phyloP scores from a whole-genome alignment of 164 flowering plant species.

The Kingdonia uniflora region DNA sequence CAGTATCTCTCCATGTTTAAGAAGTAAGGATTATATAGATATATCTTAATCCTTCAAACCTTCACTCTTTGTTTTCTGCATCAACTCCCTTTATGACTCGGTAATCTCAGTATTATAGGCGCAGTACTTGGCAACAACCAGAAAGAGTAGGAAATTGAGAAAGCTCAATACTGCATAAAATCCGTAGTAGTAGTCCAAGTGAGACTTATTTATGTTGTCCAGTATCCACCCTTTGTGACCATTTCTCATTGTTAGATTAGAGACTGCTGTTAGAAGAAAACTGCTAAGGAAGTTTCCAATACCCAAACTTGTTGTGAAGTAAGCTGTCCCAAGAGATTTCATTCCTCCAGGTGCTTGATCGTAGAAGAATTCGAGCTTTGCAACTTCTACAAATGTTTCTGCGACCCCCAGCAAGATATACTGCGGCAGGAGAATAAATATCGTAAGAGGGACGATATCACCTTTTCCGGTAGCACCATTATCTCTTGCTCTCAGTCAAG shows the following conservation, averaged over 20 bases:
- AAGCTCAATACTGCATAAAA: conserved; percentile 15
- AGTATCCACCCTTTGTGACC: conserved; percentile 74
- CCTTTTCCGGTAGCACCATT: conserved; percentile 25
- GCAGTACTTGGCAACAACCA: background rate
- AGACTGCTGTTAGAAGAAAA: conserved; percentile 67
- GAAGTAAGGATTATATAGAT: no score
- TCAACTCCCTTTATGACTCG: background rate
- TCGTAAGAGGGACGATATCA: conserved; percentile 65
- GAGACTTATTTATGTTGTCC: conserved; percentile 65
- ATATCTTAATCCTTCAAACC: no score
- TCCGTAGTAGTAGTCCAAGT: conserved; percentile 71
- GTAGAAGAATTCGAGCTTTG: conserved; percentile 23
- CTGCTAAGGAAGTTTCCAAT: conserved; percentile 83
- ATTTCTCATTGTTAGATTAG: conserved; percentile 38
- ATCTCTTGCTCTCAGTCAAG: conserved; percentile 40
- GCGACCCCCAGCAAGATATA: conserved; percentile 46
- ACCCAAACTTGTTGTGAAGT: conserved; percentile 76
- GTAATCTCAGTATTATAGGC: background rate
- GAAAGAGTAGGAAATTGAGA: background rate
- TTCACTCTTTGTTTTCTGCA: no score
- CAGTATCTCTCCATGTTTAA: no score
- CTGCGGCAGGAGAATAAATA: conserved; percentile 72
- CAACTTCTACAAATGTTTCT: conserved; percentile 18
- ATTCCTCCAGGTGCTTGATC: conserved; percentile 21
- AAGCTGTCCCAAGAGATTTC: conserved; percentile 42